A percentile compares a stretch with the other conserved stretches of the same genome.
Evolutionary conservation across 2,329 filamentous ascomycete genomes (phyloP).

Genomic region (Colletotrichum karsti): DNA sequence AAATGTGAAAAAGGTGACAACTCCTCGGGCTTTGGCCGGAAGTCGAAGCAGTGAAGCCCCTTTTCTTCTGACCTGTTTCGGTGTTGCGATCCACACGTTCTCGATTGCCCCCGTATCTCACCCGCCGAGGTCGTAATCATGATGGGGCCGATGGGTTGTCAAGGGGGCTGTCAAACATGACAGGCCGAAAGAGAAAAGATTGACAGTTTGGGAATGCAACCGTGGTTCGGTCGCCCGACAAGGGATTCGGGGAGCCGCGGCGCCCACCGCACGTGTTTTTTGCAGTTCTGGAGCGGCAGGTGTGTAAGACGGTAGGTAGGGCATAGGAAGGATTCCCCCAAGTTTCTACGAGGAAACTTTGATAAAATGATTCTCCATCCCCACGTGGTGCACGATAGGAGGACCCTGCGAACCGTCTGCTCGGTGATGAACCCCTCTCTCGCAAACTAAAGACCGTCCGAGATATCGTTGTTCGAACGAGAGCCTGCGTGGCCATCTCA

Average conservation of each 20-base stretch:
- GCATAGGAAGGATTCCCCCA: not conserved
- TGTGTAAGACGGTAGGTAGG: not conserved
- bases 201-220: not conserved
- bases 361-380: constrained; percentile 18
- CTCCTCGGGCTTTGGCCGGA: not conserved
- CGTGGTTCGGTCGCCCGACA: not conserved
- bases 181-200: constrained; percentile 10
- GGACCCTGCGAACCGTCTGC: not conserved
- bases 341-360: not conserved
- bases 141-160: not conserved
- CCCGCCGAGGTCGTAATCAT: not conserved
- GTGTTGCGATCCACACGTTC: not conserved
- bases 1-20: not conserved
- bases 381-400: not conserved
- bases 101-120: not conserved
- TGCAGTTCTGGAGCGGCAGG: not conserved
- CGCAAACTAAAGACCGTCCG: not conserved
- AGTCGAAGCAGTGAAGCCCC: not conserved
- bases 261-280: not conserved
- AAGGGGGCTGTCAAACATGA: not conserved
- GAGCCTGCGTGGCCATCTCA: constrained; percentile 15
- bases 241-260: not conserved
- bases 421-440: constrained; percentile 3
- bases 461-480: not conserved
- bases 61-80: not conserved